These are phyloP conservation scores for Sonneratia caseolaris DNA, from an alignment of 345 rosid species.

Conservation along the genomic window DNA sequence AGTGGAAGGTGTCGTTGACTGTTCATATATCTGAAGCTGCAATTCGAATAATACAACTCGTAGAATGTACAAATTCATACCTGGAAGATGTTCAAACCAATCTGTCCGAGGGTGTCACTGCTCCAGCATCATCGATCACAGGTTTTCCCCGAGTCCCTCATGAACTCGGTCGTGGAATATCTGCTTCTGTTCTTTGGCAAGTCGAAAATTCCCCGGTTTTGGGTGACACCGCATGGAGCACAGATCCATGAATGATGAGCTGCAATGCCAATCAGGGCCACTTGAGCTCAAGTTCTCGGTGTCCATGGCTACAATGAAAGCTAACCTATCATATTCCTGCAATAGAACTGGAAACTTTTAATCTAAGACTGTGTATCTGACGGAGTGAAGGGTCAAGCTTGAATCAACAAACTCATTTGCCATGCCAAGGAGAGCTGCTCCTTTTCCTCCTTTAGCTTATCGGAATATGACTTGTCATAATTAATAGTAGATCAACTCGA, in stretches of 20 bases:
- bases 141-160: neutral
- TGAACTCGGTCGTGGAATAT: too few species aligned
- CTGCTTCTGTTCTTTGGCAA: neutral
- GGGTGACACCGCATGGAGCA: too few species aligned
- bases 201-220: too few species aligned
- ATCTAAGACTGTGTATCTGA: too few species aligned
- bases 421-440: slow-evolving; percentile 56
- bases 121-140: too few species aligned
- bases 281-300: slow-evolving; percentile 52
- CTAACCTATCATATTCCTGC: slow-evolving; percentile 76
- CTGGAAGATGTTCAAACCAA: too few species aligned
- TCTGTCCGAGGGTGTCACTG: too few species aligned
- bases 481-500: slow-evolving; percentile 19
- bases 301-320: slow-evolving; percentile 69
- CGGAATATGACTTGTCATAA: slow-evolving; percentile 45
- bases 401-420: slow-evolving; percentile 3
- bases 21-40: too few species aligned
- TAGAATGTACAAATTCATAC: too few species aligned
- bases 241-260: neutral
- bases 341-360: neutral
- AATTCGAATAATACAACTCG: too few species aligned
- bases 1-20: too few species aligned
- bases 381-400: neutral
- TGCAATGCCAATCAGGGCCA: neutral
- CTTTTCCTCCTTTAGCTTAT: slow-evolving; percentile 11